Evolutionary conservation across 495 filamentous ascomycete genomes (phyloP).

Genomic region (Xylaria sp.): DNA sequence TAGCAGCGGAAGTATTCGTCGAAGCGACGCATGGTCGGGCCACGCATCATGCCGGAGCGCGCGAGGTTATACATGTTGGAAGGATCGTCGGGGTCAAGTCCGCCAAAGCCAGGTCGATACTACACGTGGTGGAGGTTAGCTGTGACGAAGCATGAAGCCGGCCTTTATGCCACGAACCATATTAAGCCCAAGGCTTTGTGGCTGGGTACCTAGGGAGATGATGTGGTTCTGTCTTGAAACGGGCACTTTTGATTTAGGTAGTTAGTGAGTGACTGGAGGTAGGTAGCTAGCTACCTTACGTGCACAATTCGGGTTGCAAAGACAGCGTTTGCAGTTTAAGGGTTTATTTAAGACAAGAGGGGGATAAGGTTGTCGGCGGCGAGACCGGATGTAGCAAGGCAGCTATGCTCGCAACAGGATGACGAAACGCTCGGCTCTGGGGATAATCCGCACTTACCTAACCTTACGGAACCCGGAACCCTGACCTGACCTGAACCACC

Average conservation of each 20-base stretch:
- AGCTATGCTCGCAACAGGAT: conserved; percentile 24
- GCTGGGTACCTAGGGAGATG: conserved; percentile 8
- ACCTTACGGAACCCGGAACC: background rate
- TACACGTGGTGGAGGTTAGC: conserved; percentile 28
- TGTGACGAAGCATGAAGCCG: background rate
- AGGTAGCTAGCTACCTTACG: no score
- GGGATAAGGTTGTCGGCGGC: background rate
- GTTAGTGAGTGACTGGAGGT: no score
- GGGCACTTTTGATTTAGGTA: conserved; percentile 7
- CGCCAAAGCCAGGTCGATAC: conserved; percentile 46
- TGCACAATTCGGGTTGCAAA: background rate
- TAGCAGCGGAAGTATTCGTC: conserved; percentile 98
- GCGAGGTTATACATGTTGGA: conserved; percentile 56
- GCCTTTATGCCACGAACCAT: conserved; percentile 21
- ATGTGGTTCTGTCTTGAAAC: conserved; percentile 22
- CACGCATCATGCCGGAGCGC: conserved; percentile 46
- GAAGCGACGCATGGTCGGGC: conserved; percentile 66
- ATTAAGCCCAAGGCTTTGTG: background rate
- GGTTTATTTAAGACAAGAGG: no score
- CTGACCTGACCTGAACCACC: no score
- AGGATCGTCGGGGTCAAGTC: conserved; percentile 65
- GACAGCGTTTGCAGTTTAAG: background rate
- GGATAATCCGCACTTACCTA: conserved; percentile 31
- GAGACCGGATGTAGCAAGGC: conserved; percentile 15
- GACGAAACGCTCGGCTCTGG: conserved; percentile 39